Conservation (phyloP, 192 early-diverging fungal species). For the Cetraspora pellucida region DNA sequence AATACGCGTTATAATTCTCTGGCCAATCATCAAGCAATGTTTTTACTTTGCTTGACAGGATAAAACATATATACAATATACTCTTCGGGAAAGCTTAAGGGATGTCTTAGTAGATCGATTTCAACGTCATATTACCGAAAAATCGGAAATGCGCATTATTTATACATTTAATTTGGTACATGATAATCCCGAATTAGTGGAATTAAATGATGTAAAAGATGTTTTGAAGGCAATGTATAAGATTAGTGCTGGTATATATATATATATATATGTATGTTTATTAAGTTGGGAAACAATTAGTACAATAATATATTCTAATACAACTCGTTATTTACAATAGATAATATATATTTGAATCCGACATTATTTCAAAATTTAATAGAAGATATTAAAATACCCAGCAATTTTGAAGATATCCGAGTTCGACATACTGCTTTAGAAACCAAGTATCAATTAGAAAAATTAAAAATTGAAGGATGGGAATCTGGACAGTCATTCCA, state of each 20-base stretch:
- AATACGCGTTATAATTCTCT: not conserved
- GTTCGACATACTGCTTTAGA: constrained; percentile 16
- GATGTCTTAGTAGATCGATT: constrained; percentile 8
- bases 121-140: constrained; percentile 1
- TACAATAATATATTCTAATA: not conserved
- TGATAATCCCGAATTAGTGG: constrained; percentile 4
- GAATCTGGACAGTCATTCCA: constrained; percentile 14
- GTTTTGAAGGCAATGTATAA: constrained; percentile 17
- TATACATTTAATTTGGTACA: constrained; percentile 18
- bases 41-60: constrained; percentile 5
- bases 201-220: constrained; percentile 12
- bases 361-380: constrained; percentile 32
- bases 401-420: constrained; percentile 14
- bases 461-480: constrained; percentile 27
- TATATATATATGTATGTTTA: not conserved
- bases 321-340: not conserved
- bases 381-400: constrained; percentile 1
- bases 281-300: not conserved
- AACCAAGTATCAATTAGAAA: constrained; percentile 28
- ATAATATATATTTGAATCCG: constrained; percentile 33
- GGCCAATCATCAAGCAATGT: not conserved
- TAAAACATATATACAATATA: constrained; percentile 30
- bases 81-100: constrained; percentile 14
- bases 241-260: constrained; percentile 24
- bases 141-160: constrained; percentile 26